Conservation (phyloP, 805 yeast genomes). For the Yarrowia bubula region DNA sequence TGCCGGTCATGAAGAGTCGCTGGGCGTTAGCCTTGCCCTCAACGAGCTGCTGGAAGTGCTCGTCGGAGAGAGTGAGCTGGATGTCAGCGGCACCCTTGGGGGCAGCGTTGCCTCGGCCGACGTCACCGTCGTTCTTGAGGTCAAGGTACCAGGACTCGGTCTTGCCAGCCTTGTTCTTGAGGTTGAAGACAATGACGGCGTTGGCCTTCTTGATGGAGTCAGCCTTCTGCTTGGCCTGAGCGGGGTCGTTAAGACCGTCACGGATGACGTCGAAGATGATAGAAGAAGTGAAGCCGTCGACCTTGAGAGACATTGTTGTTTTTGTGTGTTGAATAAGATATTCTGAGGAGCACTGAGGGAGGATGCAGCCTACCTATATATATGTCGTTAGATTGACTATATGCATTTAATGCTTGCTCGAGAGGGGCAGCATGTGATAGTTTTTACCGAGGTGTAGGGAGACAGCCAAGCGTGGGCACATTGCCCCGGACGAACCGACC, state of each 20-base stretch:
- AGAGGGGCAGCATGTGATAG: conserved; percentile 28
- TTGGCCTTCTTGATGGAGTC: conserved; percentile 49
- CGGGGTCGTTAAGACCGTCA: conserved; percentile 37
- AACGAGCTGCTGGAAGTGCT: conserved; percentile 67
- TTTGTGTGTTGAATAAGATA: conserved; percentile 6
- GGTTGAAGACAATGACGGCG: conserved; percentile 62
- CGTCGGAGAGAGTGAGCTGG: conserved; percentile 61
- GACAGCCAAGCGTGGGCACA: conserved; percentile 17
- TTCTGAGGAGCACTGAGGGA: background rate
- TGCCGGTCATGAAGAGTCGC: conserved; percentile 78
- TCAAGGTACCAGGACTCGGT: conserved; percentile 66
- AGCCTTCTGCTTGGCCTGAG: conserved; percentile 32
- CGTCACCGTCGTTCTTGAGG: conserved; percentile 58
- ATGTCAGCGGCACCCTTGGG: conserved; percentile 56
- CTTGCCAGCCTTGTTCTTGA: conserved; percentile 60
- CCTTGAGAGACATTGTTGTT: conserved; percentile 27
- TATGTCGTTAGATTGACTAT: conserved; percentile 14
- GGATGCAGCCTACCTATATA: conserved; percentile 17
- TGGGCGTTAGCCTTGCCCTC: conserved; percentile 82
- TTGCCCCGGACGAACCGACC: conserved; percentile 27
- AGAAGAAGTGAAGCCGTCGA: conserved; percentile 43
- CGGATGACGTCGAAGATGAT: conserved; percentile 42
- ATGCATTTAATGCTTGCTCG: conserved; percentile 23
- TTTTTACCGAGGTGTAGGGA: conserved; percentile 26
- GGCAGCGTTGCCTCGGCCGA: conserved; percentile 44